Conservation (phyloP, 768 basidiomycete genomes). For the Tricholoma flavovirens region DNA sequence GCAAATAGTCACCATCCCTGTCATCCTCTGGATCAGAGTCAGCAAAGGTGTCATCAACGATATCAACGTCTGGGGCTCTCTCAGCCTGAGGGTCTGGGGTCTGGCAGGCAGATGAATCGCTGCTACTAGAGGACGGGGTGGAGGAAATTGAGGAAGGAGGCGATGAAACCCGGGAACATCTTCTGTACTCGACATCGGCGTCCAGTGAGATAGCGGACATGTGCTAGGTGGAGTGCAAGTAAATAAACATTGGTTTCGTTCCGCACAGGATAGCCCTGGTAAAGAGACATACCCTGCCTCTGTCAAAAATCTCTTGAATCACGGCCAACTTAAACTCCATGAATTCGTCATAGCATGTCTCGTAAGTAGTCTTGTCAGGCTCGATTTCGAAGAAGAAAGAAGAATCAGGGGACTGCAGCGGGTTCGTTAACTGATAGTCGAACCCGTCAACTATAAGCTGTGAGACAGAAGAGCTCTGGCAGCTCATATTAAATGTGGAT, state of each 20-base stretch:
- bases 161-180: background rate
- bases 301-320: slow-evolving; percentile 6
- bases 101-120: background rate
- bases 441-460: slow-evolving; percentile 8
- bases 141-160: slow-evolving; percentile 4
- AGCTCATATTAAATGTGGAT: background rate
- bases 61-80: background rate
- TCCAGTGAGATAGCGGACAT: background rate
- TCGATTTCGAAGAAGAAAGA: slow-evolving; percentile 13
- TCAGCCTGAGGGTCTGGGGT: slow-evolving; percentile 1
- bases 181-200: background rate
- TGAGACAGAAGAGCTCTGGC: background rate
- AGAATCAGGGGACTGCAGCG: slow-evolving; percentile 4
- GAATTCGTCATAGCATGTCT: slow-evolving; percentile 13
- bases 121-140: background rate
- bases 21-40: slow-evolving; percentile 4
- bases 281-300: slow-evolving; percentile 2
- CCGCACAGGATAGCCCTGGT: too few species aligned
- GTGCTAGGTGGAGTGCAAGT: background rate
- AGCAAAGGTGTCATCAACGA: slow-evolving; percentile 4
- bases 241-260: background rate
- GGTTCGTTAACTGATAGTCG: slow-evolving; percentile 10
- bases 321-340: slow-evolving; percentile 13
- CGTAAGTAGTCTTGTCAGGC: slow-evolving; percentile 11
- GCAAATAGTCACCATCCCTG: slow-evolving; percentile 9